A percentile compares a stretch with the other conserved stretches of the same genome.
Evolutionary conservation across 2,329 filamentous ascomycete species (phyloP).

Genomic region (Tolypocladium inflatum): DNA sequence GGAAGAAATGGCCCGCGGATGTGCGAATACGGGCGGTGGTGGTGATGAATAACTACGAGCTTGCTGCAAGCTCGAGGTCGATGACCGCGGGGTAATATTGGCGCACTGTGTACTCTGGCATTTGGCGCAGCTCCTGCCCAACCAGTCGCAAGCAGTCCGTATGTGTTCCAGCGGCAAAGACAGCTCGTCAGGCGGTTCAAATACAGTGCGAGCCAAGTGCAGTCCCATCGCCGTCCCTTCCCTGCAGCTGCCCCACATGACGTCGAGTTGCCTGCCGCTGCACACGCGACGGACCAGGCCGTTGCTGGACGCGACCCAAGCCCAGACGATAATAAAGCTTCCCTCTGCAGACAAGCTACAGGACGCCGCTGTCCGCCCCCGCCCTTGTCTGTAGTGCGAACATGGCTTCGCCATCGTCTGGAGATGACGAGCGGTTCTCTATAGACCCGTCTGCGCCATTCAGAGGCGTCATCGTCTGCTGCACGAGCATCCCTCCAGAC

Average conservation of each 20-base stretch:
- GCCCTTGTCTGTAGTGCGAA: neutral
- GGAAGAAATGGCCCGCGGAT: neutral
- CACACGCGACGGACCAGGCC: neutral
- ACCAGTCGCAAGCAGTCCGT: neutral
- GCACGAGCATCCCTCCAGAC: constrained; percentile 74
- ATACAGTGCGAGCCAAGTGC: neutral
- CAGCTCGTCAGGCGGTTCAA: neutral
- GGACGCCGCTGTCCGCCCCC: neutral
- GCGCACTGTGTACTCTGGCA: neutral
- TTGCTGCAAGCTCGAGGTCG: neutral
- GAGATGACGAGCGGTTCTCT: constrained; percentile 16
- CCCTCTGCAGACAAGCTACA: neutral
- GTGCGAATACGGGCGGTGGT: neutral
- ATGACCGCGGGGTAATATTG: neutral
- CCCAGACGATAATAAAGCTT: neutral
- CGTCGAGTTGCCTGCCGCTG: neutral
- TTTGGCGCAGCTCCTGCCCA: neutral
- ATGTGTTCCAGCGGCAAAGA: too few species aligned
- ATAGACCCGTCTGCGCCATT: constrained; percentile 56
- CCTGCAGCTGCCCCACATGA: neutral
- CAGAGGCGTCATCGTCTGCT: constrained; percentile 70
- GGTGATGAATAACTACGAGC: neutral
- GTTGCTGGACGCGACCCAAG: neutral
- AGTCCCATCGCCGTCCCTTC: neutral
- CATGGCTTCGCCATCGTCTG: constrained; percentile 18